Base-by-base conservation (phyloP, 148 eudicot species). In the Tetragonia tetragonoides region DNA sequence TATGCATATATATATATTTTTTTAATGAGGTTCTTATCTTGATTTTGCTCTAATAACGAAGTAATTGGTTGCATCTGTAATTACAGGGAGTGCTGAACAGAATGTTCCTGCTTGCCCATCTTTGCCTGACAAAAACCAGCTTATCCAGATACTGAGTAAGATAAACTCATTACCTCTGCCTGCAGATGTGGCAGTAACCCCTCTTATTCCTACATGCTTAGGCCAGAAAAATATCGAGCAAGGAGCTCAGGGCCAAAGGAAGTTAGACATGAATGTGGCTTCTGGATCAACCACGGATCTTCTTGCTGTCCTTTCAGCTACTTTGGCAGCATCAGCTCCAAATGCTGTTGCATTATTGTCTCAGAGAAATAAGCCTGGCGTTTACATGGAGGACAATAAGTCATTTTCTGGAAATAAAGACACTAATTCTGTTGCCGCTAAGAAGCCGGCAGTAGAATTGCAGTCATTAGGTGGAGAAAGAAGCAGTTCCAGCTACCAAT, bases 401-500 rank as follows among this genome's bases (percentile, higher is more conserved):
- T 56, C 82, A 17, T 12, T 39, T 66, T 42, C 47, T 65, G 73
- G 46, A 20, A 66, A 79, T 66, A 74, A 67, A 66, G 46, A 79
- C 57, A 41, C 70, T 65, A 56, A 40, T 54, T 37, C 54, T 21
- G 66, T 66, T 67, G 73, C 66, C 16, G 46, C 38, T 7, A 79
- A 73, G 59, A 73, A 79, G 60, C 66, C 61, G 8, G 51, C 53
- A 21, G 6, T 66, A 46, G 73, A 73, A 17, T 40, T 67, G 75
- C 85, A 81, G 70, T 72, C 81, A 66, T 70, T 82, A 71, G 87
- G 83, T 28, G 89, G 90, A 53, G 92, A 89, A 75, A 83, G 79
- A 84, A 88, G 94, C 81, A 92, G 93, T 80, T 72, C 94, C 44
- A 90, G 89, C 75, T 83, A 82, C 75, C 93, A 85, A 47, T 90